phyloP scores from a whole-genome alignment of 495 filamentous ascomycete species.

The Annulohypoxylon bovei region DNA sequence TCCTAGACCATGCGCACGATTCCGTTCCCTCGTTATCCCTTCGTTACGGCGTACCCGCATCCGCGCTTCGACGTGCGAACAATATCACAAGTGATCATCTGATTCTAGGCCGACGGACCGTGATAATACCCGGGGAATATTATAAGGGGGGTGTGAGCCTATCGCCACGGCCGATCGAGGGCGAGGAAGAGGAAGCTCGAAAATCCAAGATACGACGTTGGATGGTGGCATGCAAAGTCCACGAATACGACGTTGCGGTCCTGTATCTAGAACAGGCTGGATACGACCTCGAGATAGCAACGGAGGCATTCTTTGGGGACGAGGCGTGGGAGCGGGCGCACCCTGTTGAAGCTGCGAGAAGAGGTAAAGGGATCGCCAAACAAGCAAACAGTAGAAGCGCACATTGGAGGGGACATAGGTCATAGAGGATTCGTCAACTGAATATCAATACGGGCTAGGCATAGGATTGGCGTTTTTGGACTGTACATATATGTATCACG shows the following conservation, averaged over 20 bases:
- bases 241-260: constrained; percentile 77
- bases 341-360: constrained; percentile 59
- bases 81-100: constrained; percentile 71
- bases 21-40: constrained; percentile 71
- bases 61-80: constrained; percentile 67
- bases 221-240: constrained; percentile 76
- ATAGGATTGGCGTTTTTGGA: constrained; percentile 1
- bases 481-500: constrained; percentile 23
- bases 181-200: constrained; percentile 72
- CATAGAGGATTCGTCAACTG: constrained; percentile 4
- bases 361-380: constrained; percentile 50
- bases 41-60: constrained; percentile 69
- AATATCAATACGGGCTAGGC: not conserved
- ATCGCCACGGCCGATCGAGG: constrained; percentile 71
- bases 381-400: constrained; percentile 21
- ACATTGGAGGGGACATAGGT: constrained; percentile 25
- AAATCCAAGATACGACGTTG: constrained; percentile 73
- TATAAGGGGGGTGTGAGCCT: constrained; percentile 71
- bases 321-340: constrained; percentile 77
- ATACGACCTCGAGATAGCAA: constrained; percentile 71
- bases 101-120: constrained; percentile 68
- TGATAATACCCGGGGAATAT: constrained; percentile 72
- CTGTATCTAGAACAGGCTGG: constrained; percentile 73
- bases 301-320: constrained; percentile 69
- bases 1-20: constrained; percentile 70